Percentiles rank a stretch among this genome's conserved stretches.
Conservation (phyloP, 2,329 filamentous ascomycete species). For the Fonsecaea pedrosoi region DNA sequence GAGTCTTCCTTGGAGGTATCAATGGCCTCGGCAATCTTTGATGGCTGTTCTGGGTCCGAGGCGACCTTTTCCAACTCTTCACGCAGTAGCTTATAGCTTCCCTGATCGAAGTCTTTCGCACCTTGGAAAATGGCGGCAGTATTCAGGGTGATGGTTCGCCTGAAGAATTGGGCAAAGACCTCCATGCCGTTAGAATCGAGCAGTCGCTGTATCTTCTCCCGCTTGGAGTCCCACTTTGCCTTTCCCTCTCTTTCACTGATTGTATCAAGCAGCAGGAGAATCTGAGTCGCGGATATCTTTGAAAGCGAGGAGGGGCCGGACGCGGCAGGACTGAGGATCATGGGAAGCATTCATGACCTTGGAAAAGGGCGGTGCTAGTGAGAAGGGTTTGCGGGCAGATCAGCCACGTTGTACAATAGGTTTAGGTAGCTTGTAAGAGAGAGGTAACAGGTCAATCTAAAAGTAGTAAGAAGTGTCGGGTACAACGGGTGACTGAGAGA, state of each 20-base stretch:
- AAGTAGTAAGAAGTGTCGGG: constrained; percentile 8
- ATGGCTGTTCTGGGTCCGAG: constrained; percentile 79
- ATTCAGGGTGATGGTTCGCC: constrained; percentile 89
- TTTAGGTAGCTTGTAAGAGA: neutral
- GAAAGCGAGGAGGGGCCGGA: constrained; percentile 70
- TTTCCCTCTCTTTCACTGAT: constrained; percentile 93
- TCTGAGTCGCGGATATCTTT: constrained; percentile 93
- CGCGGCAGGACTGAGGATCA: constrained; percentile 49
- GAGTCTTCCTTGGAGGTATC: constrained; percentile 90
- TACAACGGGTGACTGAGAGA: constrained; percentile 7
- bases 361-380: constrained; percentile 28
- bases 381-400: constrained; percentile 22
- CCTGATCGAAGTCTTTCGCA: constrained; percentile 71
- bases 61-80: constrained; percentile 86
- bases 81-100: constrained; percentile 81
- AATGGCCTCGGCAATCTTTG: constrained; percentile 91
- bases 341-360: constrained; percentile 41
- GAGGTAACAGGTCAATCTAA: constrained; percentile 6
- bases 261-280: constrained; percentile 90
- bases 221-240: constrained; percentile 90
- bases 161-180: constrained; percentile 94
- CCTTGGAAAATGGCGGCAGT: constrained; percentile 86
- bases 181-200: constrained; percentile 99
- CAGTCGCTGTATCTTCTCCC: constrained; percentile 90
- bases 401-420: constrained; percentile 15